A percentile compares a stretch with the other conserved stretches of the same genome.
Evolutionary conservation across 2,329 filamentous ascomycete genomes (phyloP).

Genomic region (Hansfordia pulvinata): DNA sequence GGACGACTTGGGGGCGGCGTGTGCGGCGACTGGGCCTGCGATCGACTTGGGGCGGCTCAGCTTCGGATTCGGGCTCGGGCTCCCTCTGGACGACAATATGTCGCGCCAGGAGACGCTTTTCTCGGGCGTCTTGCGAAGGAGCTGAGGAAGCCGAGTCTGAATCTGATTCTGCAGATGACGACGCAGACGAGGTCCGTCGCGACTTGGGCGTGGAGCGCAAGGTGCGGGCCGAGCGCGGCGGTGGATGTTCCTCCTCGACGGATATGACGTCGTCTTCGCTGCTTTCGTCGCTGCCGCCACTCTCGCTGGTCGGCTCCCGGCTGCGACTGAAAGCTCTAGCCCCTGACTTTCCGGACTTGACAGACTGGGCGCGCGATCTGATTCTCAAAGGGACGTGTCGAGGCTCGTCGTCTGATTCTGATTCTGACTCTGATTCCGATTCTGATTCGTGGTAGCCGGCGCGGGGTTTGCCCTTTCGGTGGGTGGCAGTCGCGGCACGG

Average conservation of each 20-base stretch:
- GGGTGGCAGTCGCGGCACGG: slow-evolving; percentile 10
- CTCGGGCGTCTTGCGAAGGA: slow-evolving; percentile 19
- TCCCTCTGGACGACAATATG: too few species aligned
- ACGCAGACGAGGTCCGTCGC: slow-evolving; percentile 18
- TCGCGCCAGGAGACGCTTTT: too few species aligned
- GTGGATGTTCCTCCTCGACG: slow-evolving; percentile 8
- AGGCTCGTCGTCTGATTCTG: too few species aligned
- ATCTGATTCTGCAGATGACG: slow-evolving; percentile 23
- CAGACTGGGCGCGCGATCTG: too few species aligned
- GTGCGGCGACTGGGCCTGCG: too few species aligned
- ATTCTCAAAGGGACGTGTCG: too few species aligned
- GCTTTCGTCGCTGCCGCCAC: slow-evolving; percentile 13
- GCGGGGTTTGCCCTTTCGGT: slow-evolving; percentile 11
- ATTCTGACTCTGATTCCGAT: slow-evolving; percentile 9
- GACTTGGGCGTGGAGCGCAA: slow-evolving; percentile 24
- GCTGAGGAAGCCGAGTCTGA: slow-evolving; percentile 22
- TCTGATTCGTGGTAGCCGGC: slow-evolving; percentile 5
- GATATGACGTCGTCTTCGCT: slow-evolving; percentile 1
- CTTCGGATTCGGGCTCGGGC: not conserved
- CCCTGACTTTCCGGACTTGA: slow-evolving; percentile 9
- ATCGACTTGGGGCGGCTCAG: not conserved
- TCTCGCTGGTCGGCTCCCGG: slow-evolving; percentile 3
- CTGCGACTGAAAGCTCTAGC: slow-evolving; percentile 7
- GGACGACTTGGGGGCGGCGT: too few species aligned
- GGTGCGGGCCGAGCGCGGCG: slow-evolving; percentile 19